These are phyloP conservation scores for Phytophthora chlamydospora DNA, from an alignment of 352 stramenopile genomes.

Conservation along the genomic window DNA sequence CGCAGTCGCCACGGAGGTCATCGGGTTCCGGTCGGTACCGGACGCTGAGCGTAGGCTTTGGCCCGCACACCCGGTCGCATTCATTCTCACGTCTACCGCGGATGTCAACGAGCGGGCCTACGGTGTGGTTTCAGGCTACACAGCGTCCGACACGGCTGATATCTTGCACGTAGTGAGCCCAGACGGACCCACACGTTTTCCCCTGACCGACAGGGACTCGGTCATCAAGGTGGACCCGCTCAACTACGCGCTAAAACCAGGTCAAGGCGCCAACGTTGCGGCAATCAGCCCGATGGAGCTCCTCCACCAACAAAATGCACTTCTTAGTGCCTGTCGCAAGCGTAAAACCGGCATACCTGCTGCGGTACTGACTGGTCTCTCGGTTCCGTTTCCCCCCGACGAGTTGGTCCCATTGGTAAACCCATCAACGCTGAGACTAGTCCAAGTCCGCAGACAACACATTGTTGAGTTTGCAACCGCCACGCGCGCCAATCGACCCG, in stretches of 20 bases:
- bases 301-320: slow-evolving; percentile 9
- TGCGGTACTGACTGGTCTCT: not conserved
- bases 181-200: not conserved
- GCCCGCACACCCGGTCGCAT: slow-evolving; percentile 12
- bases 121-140: slow-evolving; percentile 12
- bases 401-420: slow-evolving; percentile 5
- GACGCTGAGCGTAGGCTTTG: slow-evolving; percentile 3
- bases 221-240: slow-evolving; percentile 18
- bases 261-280: not conserved
- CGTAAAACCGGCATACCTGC: not conserved
- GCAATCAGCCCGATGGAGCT: slow-evolving; percentile 13
- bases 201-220: not conserved
- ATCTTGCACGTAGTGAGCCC: slow-evolving; percentile 3
- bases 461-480: not conserved
- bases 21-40: not conserved
- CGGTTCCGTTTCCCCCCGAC: not conserved
- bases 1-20: not conserved
- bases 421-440: not conserved
- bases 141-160: not conserved
- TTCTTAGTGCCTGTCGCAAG: not conserved
- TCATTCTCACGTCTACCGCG: not conserved
- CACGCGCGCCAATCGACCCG: not conserved
- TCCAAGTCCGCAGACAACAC: slow-evolving; percentile 4
- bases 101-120: slow-evolving; percentile 10
- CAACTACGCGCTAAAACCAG: slow-evolving; percentile 11